Conservation (phyloP, 495 filamentous ascomycete species). For the Penicillium ucsense region DNA sequence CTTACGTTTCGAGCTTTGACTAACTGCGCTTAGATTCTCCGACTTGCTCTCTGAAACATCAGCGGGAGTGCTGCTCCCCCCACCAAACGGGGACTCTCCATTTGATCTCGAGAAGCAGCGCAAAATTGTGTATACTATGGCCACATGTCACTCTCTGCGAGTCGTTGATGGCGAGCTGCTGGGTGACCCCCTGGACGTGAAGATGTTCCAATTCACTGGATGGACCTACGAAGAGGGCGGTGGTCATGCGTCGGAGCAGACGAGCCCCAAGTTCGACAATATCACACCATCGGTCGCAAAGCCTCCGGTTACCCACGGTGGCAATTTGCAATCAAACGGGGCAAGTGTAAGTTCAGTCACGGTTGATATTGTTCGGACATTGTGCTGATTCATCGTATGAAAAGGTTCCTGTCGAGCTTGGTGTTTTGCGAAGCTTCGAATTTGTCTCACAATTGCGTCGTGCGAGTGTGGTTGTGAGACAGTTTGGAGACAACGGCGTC, state of each 20-base stretch:
- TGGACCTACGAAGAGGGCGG: conserved; percentile 89
- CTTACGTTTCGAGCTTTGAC: background rate
- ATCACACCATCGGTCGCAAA: conserved; percentile 73
- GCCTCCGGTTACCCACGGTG: conserved; percentile 38
- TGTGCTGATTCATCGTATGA: conserved; percentile 3
- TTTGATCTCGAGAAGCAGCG: conserved; percentile 54
- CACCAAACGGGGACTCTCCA: conserved; percentile 37
- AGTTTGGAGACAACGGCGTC: conserved; percentile 68
- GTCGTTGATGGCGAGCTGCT: conserved; percentile 79
- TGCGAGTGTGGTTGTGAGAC: conserved; percentile 84
- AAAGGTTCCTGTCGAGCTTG: conserved; percentile 57
- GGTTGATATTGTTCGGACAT: background rate
- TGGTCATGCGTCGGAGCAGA: conserved; percentile 31
- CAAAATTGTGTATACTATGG: conserved; percentile 83
- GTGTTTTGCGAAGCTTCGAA: conserved; percentile 80
- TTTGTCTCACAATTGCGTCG: conserved; percentile 94
- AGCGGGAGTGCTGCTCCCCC: conserved; percentile 38
- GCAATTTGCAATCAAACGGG: conserved; percentile 2
- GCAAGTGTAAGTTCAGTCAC: conserved; percentile 18
- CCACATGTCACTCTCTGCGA: conserved; percentile 89
- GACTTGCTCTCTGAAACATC: conserved; percentile 47
- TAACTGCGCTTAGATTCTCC: conserved; percentile 41
- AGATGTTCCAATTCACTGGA: conserved; percentile 97
- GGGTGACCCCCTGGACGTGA: conserved; percentile 91
- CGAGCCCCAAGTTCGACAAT: conserved; percentile 54